Percentiles rank a stretch among this genome's conserved stretches.
Evolutionary conservation across 176 grass and related monocot genomes (phyloP).

Genomic region (Typha latifolia): DNA sequence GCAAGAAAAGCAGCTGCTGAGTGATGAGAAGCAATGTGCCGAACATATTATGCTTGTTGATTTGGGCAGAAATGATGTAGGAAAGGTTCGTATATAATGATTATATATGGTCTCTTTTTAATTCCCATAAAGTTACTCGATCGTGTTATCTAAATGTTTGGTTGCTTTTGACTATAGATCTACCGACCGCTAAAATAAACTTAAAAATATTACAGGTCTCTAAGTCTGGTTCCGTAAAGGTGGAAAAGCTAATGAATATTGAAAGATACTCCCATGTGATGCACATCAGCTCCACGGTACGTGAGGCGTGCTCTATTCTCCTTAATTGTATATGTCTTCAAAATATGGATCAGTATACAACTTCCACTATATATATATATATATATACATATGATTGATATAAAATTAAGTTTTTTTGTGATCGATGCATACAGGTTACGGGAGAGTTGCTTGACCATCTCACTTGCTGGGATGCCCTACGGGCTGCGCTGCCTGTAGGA

Average conservation of each 20-base stretch:
- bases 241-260: conserved; percentile 90
- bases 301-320: neutral
- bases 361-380: no score
- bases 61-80: conserved; percentile 90
- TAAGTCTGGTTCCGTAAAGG: conserved; percentile 70
- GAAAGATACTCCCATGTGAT: conserved; percentile 90
- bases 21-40: conserved; percentile 80
- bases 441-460: conserved; percentile 55
- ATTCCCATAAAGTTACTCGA: neutral
- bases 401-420: no score
- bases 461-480: conserved; percentile 75
- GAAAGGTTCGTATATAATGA: conserved; percentile 37
- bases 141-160: neutral
- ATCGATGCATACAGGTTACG: conserved; percentile 30
- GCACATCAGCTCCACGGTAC: conserved; percentile 89
- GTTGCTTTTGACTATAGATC: neutral
- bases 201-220: conserved; percentile 38
- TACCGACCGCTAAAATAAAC: no score
- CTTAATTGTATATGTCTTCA: neutral
- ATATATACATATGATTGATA: no score
- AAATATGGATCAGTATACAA: no score
- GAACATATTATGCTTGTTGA: conserved; percentile 97
- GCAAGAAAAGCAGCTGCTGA: conserved; percentile 48
- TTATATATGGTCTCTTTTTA: neutral
- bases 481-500: conserved; percentile 81